These are phyloP conservation scores for Zymoseptoria passerinii DNA, from an alignment of 2,329 filamentous ascomycete genomes.

Conservation along the genomic window DNA sequence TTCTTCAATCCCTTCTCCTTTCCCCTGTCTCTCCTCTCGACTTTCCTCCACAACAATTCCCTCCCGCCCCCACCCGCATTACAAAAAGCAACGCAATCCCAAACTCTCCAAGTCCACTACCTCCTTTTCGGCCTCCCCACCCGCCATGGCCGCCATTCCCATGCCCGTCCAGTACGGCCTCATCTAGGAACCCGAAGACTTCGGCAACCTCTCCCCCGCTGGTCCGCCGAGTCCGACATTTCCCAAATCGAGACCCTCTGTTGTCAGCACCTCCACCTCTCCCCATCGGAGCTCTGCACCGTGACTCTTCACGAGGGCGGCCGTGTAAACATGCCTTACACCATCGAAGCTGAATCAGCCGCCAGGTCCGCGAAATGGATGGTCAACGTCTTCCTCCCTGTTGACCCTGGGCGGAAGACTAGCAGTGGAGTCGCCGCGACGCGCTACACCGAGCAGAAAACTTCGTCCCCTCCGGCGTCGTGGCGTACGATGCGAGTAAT, in stretches of 20 bases:
- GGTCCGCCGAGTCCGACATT: neutral
- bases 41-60: too few relatives aligned
- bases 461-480: neutral
- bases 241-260: neutral
- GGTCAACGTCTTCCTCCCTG: neutral
- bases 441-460: constrained; percentile 1
- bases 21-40: too few relatives aligned
- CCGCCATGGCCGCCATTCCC: neutral
- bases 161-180: neutral
- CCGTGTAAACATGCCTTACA: neutral
- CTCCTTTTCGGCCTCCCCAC: neutral
- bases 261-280: neutral
- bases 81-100: too few relatives aligned
- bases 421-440: constrained; percentile 11
- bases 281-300: neutral
- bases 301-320: neutral
- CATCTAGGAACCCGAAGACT: neutral
- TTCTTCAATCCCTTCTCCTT: too few relatives aligned
- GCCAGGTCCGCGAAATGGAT: neutral
- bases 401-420: neutral
- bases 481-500: constrained; percentile 1
- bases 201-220: neutral
- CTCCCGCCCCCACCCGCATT: too few relatives aligned
- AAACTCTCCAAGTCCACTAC: too few relatives aligned
- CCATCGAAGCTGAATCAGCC: neutral